Conservation (phyloP, 352 stramenopile species). For the Halophytophthora batemanensis region DNA sequence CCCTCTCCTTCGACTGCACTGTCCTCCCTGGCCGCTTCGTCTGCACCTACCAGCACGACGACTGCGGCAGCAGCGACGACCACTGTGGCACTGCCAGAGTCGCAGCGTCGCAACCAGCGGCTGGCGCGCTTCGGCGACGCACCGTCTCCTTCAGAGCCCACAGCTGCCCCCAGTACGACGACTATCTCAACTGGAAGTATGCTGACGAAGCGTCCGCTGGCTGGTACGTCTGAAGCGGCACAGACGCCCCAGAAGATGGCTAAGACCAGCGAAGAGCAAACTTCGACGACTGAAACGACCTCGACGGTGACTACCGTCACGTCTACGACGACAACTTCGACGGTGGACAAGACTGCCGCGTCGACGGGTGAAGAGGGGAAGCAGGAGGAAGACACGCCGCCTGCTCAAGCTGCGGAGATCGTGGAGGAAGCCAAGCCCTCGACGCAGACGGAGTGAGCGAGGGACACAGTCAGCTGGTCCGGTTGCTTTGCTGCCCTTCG, state of each 20-base stretch:
- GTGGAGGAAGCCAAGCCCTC: constrained; percentile 11
- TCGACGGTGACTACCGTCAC: constrained; percentile 12
- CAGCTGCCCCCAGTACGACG: neutral
- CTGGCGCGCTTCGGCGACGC: constrained; percentile 42
- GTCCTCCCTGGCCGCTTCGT: constrained; percentile 16
- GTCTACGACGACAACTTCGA: constrained; percentile 7
- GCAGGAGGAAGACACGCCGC: constrained; percentile 29
- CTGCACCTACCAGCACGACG: too few relatives aligned
- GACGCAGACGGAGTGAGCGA: constrained; percentile 17
- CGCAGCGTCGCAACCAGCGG: constrained; percentile 43
- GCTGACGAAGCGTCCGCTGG: constrained; percentile 36
- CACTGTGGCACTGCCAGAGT: constrained; percentile 20
- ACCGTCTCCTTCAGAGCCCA: constrained; percentile 4
- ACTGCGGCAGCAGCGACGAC: constrained; percentile 19
- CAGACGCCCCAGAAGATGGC: constrained; percentile 35
- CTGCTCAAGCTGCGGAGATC: constrained; percentile 13
- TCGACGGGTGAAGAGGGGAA: constrained; percentile 20
- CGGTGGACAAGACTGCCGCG: neutral
- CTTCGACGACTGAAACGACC: constrained; percentile 20
- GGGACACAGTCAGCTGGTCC: too few relatives aligned
- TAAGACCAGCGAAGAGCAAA: constrained; percentile 38
- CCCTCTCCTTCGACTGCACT: constrained; percentile 29
- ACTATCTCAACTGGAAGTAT: constrained; percentile 10
- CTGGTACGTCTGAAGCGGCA: constrained; percentile 19
- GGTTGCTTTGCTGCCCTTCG: too few relatives aligned